Conservation (phyloP, 1,284 basidiomycete genomes). For the Fomitiporia mediterranea region DNA sequence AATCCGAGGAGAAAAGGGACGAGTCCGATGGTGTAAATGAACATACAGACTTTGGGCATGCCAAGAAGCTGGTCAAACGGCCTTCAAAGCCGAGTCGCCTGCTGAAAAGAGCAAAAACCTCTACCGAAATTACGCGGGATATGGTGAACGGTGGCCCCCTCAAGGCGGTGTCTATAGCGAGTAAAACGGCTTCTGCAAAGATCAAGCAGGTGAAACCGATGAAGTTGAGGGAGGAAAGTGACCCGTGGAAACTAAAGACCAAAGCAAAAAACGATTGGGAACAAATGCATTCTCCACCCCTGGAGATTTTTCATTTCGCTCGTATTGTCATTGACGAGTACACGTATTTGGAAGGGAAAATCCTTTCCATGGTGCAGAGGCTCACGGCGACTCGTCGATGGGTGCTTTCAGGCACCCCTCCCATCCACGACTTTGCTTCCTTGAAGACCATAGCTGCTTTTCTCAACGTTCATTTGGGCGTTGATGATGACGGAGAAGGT, state of each 20-base stretch:
- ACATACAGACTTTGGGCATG: slow-evolving; percentile 27
- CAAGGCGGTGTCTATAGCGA: slow-evolving; percentile 38
- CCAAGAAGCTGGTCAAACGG: slow-evolving; percentile 28
- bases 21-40: slow-evolving; percentile 23
- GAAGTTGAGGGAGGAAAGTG: slow-evolving; percentile 59
- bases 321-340: slow-evolving; percentile 93
- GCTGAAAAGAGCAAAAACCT: slow-evolving; percentile 36
- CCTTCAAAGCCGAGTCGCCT: slow-evolving; percentile 32
- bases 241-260: slow-evolving; percentile 78
- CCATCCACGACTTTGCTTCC: slow-evolving; percentile 86
- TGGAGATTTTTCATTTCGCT: slow-evolving; percentile 91
- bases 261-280: slow-evolving; percentile 65
- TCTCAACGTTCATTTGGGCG: slow-evolving; percentile 81
- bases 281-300: slow-evolving; percentile 73
- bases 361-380: slow-evolving; percentile 74
- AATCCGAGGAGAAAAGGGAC: slow-evolving; percentile 22
- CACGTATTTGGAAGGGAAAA: slow-evolving; percentile 84
- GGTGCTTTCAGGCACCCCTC: slow-evolving; percentile 96
- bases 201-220: slow-evolving; percentile 54
- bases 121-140: slow-evolving; percentile 15
- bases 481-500: slow-evolving; percentile 86
- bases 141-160: slow-evolving; percentile 29
- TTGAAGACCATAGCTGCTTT: slow-evolving; percentile 89
- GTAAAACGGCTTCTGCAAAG: slow-evolving; percentile 44
- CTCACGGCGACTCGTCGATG: slow-evolving; percentile 79